These are phyloP conservation scores for Neurospora pannonica DNA, from an alignment of 495 filamentous ascomycete genomes.

Conservation along the genomic window DNA sequence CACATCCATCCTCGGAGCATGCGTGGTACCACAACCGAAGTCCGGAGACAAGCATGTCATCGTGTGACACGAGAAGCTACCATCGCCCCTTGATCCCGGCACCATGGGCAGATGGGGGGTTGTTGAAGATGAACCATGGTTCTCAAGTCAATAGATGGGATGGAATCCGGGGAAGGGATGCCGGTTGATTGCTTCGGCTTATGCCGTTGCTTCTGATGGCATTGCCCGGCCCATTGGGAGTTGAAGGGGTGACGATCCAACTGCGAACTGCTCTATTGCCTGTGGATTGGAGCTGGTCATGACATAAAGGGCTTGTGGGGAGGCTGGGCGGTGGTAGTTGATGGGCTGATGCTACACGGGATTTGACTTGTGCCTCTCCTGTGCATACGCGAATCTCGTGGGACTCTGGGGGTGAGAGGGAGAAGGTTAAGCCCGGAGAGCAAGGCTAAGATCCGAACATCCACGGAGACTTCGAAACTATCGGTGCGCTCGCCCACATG, in stretches of 20 bases:
- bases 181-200: neutral
- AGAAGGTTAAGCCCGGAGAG: neutral
- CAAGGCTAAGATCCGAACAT: neutral
- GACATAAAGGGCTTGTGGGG: neutral
- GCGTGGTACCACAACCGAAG: neutral
- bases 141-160: neutral
- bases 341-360: neutral
- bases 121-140: neutral
- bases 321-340: neutral
- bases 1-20: neutral
- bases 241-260: neutral
- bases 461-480: neutral
- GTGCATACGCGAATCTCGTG: neutral
- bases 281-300: neutral
- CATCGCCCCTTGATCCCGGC: neutral
- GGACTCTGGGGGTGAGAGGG: neutral
- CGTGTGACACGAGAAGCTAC: neutral
- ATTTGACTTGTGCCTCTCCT: neutral
- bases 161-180: neutral
- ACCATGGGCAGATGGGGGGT: neutral
- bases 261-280: neutral
- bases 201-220: neutral
- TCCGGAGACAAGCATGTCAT: neutral
- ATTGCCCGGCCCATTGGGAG: neutral
- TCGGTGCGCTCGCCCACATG: neutral